Percentiles rank a stretch among this genome's conserved stretches.
Evolutionary conservation across 106 monocot species (phyloP).

Genomic region (Ottelia alismoides): DNA sequence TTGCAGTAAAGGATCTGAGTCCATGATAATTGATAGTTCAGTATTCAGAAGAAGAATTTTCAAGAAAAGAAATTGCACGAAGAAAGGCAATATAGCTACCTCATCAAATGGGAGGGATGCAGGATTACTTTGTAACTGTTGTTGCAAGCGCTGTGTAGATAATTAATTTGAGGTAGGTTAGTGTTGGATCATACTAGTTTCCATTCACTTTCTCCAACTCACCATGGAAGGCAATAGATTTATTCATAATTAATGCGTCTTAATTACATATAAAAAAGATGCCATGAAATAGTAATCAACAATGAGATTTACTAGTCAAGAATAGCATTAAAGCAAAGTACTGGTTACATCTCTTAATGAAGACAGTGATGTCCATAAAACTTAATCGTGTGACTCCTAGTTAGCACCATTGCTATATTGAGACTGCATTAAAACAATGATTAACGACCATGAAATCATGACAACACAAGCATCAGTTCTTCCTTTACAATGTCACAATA

Average conservation of each 20-base stretch:
- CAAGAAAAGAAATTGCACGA: constrained; percentile 4
- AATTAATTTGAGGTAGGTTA: too few species aligned
- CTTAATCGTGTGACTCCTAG: too few species aligned
- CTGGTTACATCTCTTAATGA: too few species aligned
- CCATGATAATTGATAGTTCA: too few species aligned
- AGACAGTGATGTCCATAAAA: too few species aligned
- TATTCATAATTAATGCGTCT: not conserved
- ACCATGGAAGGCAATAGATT: not conserved
- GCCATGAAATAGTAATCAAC: too few species aligned
- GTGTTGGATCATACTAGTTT: not conserved
- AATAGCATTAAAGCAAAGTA: too few species aligned
- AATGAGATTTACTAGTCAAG: too few species aligned
- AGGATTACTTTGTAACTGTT: constrained; percentile 59
- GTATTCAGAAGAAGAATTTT: not conserved
- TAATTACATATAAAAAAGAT: not conserved
- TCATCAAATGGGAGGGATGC: constrained; percentile 80
- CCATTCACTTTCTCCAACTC: not conserved
- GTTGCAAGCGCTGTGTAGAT: constrained; percentile 50
- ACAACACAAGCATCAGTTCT: too few species aligned
- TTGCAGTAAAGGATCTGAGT: constrained; percentile 88
- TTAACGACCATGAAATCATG: not conserved
- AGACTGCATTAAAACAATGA: not conserved
- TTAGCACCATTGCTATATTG: too few species aligned
- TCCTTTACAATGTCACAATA: too few species aligned
- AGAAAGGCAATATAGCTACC: constrained; percentile 20